phyloP scores from a whole-genome alignment of 129 eudicot species.

The Flaveria bidentis region DNA sequence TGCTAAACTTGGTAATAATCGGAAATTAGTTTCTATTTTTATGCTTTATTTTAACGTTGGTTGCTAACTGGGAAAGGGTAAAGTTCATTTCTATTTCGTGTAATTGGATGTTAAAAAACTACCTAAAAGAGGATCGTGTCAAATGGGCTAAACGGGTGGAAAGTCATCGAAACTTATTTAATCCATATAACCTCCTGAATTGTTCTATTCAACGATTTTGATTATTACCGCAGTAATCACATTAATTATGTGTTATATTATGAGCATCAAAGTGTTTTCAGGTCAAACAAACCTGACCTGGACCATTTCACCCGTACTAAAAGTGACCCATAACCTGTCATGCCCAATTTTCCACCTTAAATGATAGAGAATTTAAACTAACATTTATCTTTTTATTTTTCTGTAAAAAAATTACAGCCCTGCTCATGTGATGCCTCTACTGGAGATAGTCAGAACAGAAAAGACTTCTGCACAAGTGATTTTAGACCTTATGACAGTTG shows the following conservation, averaged over 20 bases:
- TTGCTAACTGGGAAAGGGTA: too few relatives aligned
- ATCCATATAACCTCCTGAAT: background rate
- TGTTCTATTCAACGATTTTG: background rate
- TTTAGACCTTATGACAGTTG: constrained; percentile 88
- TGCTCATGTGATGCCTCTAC: constrained; percentile 93
- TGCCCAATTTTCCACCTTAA: background rate
- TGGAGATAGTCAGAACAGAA: constrained; percentile 88
- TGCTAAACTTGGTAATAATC: too few relatives aligned
- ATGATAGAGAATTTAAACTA: constrained; percentile 8
- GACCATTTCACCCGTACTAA: background rate
- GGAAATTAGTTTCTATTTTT: too few relatives aligned
- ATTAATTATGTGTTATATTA: background rate
- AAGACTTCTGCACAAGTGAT: constrained; percentile 95
- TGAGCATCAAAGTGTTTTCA: background rate
- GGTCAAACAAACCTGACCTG: background rate
- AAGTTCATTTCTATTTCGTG: background rate
- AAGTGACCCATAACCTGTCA: background rate
- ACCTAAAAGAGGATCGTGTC: background rate
- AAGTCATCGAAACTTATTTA: background rate
- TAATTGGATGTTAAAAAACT: background rate
- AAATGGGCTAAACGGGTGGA: background rate
- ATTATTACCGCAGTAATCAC: background rate
- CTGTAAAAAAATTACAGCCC: constrained; percentile 57
- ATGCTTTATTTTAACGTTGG: too few relatives aligned
- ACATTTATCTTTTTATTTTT: background rate